phyloP scores from a whole-genome alignment of 441 rosid species.

The Omphalea diandra region DNA sequence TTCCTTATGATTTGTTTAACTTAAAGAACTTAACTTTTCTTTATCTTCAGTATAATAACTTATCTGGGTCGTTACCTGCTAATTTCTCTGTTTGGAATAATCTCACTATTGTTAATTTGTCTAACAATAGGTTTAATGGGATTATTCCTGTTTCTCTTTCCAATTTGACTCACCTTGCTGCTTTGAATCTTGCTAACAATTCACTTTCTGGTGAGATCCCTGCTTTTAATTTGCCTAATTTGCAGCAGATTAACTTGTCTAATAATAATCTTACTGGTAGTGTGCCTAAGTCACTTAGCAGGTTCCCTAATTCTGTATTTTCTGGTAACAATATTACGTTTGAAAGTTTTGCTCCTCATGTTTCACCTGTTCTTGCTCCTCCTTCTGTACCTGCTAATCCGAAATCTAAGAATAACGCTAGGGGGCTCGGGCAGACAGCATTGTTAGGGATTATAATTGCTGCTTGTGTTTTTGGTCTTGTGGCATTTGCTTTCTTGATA shows the following conservation, averaged over 20 bases:
- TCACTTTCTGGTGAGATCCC: constrained; percentile 72
- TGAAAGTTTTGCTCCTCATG: constrained; percentile 28
- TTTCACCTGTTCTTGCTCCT: constrained; percentile 39
- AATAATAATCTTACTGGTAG: constrained; percentile 60
- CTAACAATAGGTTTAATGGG: too few species aligned
- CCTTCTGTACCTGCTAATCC: constrained; percentile 16
- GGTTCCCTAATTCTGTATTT: constrained; percentile 59
- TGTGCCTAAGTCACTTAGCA: constrained; percentile 57
- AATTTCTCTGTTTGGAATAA: too few species aligned
- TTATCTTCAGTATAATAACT: too few species aligned
- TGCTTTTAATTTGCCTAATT: constrained; percentile 47
- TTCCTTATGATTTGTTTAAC: too few species aligned
- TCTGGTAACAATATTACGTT: constrained; percentile 48
- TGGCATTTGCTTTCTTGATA: constrained; percentile 50
- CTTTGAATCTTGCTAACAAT: constrained; percentile 76
- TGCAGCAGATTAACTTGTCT: constrained; percentile 59
- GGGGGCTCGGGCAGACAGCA: constrained; percentile 49
- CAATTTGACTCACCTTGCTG: constrained; percentile 47
- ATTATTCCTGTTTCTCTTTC: constrained; percentile 57
- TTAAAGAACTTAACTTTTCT: too few species aligned
- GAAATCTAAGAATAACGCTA: constrained; percentile 31
- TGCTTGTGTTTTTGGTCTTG: constrained; percentile 43
- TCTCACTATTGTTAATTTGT: too few species aligned
- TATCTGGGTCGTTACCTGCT: too few species aligned
- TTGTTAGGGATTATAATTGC: constrained; percentile 49